Percentiles rank a stretch among this genome's conserved stretches.
phyloP scores from a whole-genome alignment of 257 asterid species.

The Misopates orontium region DNA sequence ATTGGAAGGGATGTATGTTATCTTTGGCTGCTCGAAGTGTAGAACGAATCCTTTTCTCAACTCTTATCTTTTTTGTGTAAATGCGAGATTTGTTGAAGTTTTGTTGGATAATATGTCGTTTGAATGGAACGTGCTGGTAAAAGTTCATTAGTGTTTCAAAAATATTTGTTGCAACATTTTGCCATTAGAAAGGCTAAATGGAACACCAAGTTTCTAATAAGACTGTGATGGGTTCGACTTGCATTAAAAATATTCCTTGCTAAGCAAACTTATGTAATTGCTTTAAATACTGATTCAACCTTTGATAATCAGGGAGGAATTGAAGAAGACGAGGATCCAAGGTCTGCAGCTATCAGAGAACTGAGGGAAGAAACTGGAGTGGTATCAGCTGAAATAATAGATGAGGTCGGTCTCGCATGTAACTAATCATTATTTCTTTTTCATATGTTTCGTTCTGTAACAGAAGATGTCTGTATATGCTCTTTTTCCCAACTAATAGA shows the following conservation, averaged over 20 bases:
- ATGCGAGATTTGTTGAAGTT: background rate
- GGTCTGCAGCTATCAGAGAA: conserved; percentile 88
- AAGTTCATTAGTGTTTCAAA: background rate
- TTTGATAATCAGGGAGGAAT: conserved; percentile 72
- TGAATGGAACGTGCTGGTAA: conserved; percentile 3
- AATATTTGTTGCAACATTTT: background rate
- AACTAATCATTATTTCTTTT: background rate
- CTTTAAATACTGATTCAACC: background rate
- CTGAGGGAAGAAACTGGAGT: conserved; percentile 94
- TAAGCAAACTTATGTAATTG: conserved; percentile 15
- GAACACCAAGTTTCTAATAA: background rate
- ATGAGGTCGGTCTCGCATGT: conserved; percentile 57
- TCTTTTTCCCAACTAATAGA: no score
- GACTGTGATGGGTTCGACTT: background rate
- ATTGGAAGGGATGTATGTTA: background rate
- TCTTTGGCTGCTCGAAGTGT: conserved; percentile 13
- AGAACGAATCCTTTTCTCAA: background rate
- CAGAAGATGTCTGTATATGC: no score
- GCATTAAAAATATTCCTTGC: no score
- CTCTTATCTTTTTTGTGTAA: background rate
- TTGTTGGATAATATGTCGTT: conserved; percentile 4
- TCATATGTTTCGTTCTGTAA: no score
- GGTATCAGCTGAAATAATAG: conserved; percentile 80
- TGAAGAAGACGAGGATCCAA: conserved; percentile 96
- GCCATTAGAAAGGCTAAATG: background rate